Base-by-base conservation (phyloP, 2,329 filamentous ascomycete genomes). In the Scopulariopsis brevicaulis region DNA sequence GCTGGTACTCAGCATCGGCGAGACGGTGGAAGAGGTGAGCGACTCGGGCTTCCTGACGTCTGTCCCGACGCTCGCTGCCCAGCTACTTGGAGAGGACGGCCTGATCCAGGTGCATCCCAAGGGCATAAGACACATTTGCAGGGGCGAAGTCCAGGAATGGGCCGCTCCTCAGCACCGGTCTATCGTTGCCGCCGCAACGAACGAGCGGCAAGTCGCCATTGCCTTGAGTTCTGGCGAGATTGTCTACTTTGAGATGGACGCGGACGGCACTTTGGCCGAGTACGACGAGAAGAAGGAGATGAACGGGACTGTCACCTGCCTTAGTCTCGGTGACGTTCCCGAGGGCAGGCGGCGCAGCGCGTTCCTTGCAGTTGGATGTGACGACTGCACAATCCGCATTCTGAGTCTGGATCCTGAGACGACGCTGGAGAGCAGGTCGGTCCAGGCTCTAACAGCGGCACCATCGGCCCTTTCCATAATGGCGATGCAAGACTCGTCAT, bases 201-300 rank as follows among this genome's bases (percentile, higher is more conserved):
- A 99, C 66, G 86, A 93, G 65, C 84, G 89, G 50, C 94, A 99
- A 72, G 90, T 99, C 28, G 91, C 91, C 3, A 86, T 97, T 55
- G 94, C 94, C 1, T 77, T 99, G 28, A 97, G 92, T 68, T 96
- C 92, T 10, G 93, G 93, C 43, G 94, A 99, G 70, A 93, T 99
- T 62, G 89, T 96, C 50, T 99, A 97, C 68, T 99, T 99, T 64
- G 95, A 99, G 69, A 93, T 96, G 84, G 94, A 96, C 66, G 81
- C 84, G 0, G 93, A 97, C 70, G 92, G 92, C 34, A 89, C 89
- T 3, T 77, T 97, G 35, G 90, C 90, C 37, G 93, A 97, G 73
- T 96, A 96, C 63, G 89, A 97, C 63, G 92, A 97, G 67, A 91
- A 93, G 70, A 90, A 91, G 65, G 88, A 95, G 66, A 94, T 99